Evolutionary conservation across 2,329 filamentous ascomycete species (phyloP).

Genomic region (Pseudogymnoascus sp.): DNA sequence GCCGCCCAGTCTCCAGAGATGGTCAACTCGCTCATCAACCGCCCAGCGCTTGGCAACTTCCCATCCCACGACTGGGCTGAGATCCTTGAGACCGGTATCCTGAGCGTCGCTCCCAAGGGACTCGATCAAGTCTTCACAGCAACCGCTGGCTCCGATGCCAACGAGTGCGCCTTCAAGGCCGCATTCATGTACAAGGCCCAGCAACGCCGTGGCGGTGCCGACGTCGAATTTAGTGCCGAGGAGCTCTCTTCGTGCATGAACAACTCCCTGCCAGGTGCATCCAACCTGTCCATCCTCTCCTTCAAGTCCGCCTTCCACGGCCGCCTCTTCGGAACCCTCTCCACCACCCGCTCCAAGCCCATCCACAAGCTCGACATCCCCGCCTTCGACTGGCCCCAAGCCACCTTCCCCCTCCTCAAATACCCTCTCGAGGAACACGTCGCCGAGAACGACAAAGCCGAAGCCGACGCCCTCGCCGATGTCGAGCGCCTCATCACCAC

Average conservation of each 20-base stretch:
- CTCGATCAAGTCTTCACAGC: constrained; percentile 75
- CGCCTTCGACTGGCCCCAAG: constrained; percentile 81
- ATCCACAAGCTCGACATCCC: constrained; percentile 84
- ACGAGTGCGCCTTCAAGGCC: constrained; percentile 79
- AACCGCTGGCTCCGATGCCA: constrained; percentile 72
- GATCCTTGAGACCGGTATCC: constrained; percentile 62
- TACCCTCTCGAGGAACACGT: constrained; percentile 67
- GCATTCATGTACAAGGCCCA: constrained; percentile 76
- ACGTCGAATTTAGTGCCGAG: constrained; percentile 62
- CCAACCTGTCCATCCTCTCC: constrained; percentile 67
- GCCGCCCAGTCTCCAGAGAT: constrained; percentile 64
- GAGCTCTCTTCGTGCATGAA: constrained; percentile 62
- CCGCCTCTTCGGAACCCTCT: constrained; percentile 69
- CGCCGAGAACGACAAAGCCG: constrained; percentile 63
- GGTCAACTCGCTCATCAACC: constrained; percentile 66
- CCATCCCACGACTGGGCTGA: constrained; percentile 67
- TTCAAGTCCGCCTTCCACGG: constrained; percentile 76
- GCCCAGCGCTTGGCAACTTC: constrained; percentile 74
- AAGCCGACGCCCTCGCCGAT: constrained; percentile 64
- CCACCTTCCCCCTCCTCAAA: constrained; percentile 68
- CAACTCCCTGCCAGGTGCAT: constrained; percentile 66
- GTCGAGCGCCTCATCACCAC: constrained; percentile 63
- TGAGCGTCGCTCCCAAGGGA: constrained; percentile 66
- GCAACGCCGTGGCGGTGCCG: constrained; percentile 56
- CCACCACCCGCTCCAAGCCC: constrained; percentile 72